Evolutionary conservation across 2,329 filamentous ascomycete genomes (phyloP).

Genomic region (Trichoderma sp.): DNA sequence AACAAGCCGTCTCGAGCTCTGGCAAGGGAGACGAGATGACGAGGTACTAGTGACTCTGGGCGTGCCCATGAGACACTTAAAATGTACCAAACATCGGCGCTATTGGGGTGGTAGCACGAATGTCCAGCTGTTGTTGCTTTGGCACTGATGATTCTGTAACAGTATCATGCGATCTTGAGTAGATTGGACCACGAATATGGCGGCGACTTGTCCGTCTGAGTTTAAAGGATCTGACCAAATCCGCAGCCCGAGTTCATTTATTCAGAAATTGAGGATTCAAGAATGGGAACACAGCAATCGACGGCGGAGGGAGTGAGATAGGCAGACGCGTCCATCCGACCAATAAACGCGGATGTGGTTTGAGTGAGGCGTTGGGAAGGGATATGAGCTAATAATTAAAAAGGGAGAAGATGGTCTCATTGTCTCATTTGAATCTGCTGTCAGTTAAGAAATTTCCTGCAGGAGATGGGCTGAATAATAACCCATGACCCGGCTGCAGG

Average conservation of each 20-base stretch:
- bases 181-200: background rate
- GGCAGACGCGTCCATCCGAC: background rate
- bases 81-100: background rate
- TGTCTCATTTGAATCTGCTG: constrained; percentile 3
- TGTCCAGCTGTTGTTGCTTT: background rate
- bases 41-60: background rate
- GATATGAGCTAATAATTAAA: background rate
- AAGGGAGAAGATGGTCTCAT: constrained; percentile 6
- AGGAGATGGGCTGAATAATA: background rate
- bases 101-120: background rate
- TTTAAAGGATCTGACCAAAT: background rate
- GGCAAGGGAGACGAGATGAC: background rate
- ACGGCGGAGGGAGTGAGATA: background rate
- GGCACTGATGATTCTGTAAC: background rate
- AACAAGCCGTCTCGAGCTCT: background rate
- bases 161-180: background rate
- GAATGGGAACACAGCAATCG: background rate
- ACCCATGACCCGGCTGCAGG: background rate
- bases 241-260: background rate
- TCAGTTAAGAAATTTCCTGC: background rate
- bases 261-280: background rate
- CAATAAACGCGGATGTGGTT: background rate
- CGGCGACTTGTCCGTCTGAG: background rate
- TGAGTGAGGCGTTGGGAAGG: background rate
- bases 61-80: background rate